Conservation (phyloP, 2,329 filamentous ascomycete species). For the Alternaria longipes region DNA sequence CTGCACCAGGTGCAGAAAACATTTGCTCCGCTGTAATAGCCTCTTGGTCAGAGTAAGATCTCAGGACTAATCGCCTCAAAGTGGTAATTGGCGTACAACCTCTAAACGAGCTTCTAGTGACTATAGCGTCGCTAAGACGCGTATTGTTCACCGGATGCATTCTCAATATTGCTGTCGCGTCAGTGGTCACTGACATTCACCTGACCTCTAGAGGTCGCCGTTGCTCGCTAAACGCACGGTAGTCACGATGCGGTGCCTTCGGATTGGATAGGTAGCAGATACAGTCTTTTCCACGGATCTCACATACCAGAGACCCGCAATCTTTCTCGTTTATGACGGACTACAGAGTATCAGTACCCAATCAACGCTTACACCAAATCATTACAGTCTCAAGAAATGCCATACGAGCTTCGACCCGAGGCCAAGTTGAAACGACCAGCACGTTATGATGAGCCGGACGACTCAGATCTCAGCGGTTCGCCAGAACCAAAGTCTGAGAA, state of each 20-base stretch:
- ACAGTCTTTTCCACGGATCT: neutral
- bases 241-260: neutral
- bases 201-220: neutral
- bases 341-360: neutral
- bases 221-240: neutral
- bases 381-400: conserved; percentile 1
- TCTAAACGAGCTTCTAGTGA: neutral
- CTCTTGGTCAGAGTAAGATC: neutral
- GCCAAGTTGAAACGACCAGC: conserved; percentile 8
- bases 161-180: neutral
- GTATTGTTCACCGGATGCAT: neutral
- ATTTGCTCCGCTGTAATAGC: neutral
- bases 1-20: neutral
- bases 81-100: neutral
- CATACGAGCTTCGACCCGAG: conserved; percentile 8
- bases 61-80: neutral
- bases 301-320: neutral
- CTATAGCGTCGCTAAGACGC: neutral
- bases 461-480: neutral
- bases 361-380: neutral
- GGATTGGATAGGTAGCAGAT: neutral
- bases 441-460: conserved; percentile 1
- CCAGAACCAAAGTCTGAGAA: neutral
- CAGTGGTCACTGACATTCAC: conserved; percentile 5
- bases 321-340: neutral